Conservation (phyloP, 208 protist genomes). For the Phytomonas francai region DNA sequence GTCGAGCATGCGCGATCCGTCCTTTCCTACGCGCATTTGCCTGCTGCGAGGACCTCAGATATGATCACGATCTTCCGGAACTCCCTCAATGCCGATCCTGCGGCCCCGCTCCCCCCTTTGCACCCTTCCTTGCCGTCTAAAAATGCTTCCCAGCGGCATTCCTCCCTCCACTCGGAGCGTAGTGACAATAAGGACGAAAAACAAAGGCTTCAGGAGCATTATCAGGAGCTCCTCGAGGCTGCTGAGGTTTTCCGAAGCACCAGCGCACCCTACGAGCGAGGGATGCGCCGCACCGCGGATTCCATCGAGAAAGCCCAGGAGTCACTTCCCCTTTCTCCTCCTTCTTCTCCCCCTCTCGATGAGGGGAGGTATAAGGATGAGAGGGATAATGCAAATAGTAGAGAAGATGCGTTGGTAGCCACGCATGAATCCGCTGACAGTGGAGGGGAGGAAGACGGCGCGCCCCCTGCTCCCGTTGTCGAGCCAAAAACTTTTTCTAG, state of each 20-base stretch:
- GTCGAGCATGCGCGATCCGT: slow-evolving; percentile 31
- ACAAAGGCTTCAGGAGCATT: slow-evolving; percentile 21
- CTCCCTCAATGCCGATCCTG: slow-evolving; percentile 19
- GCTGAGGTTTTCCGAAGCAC: slow-evolving; percentile 10
- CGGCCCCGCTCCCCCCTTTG: slow-evolving; percentile 9
- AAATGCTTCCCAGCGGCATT: slow-evolving; percentile 13
- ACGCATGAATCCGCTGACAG: too few species aligned
- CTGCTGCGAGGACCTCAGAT: slow-evolving; percentile 36
- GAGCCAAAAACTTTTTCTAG: too few species aligned
- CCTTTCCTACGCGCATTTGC: slow-evolving; percentile 54
- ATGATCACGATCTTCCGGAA: slow-evolving; percentile 53
- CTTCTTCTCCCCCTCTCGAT: too few species aligned
- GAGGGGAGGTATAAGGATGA: too few species aligned
- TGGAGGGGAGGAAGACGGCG: too few species aligned
- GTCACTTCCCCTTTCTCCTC: too few species aligned
- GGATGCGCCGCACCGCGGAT: too few species aligned
- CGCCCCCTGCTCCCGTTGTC: too few species aligned
- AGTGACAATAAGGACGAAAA: slow-evolving; percentile 2
- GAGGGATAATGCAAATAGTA: too few species aligned
- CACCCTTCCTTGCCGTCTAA: neutral
- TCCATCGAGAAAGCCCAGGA: too few species aligned
- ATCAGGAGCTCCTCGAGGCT: slow-evolving; percentile 22
- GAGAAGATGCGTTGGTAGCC: too few species aligned
- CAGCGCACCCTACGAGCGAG: too few species aligned
- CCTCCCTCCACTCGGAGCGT: slow-evolving; percentile 14